phyloP scores from a whole-genome alignment of 306 rosid species.

The Neltuma alba region DNA sequence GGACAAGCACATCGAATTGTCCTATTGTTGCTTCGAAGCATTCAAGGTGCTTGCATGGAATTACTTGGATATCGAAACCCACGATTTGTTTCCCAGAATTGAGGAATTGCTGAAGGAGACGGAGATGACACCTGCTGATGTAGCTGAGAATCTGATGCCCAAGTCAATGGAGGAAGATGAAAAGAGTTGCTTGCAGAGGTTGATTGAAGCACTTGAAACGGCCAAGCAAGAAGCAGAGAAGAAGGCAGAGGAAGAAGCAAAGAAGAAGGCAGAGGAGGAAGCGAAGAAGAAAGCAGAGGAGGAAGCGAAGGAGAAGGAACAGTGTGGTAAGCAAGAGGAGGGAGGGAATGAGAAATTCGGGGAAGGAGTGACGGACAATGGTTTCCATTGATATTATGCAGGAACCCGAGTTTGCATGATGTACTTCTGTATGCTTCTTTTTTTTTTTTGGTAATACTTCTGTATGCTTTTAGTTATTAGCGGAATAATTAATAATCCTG shows the following conservation, averaged over 20 bases:
- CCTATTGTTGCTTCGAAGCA: not conserved
- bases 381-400: not conserved
- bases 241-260: conserved; percentile 4
- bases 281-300: not conserved
- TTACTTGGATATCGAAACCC: not conserved
- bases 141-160: conserved; percentile 11
- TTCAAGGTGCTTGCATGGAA: not conserved
- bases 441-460: no score
- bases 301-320: not conserved
- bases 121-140: conserved; percentile 2
- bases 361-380: conserved; percentile 15
- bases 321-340: conserved; percentile 29
- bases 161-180: conserved; percentile 17
- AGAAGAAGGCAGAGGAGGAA: not conserved
- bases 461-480: not conserved
- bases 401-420: not conserved
- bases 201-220: not conserved
- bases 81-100: not conserved
- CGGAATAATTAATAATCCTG: not conserved
- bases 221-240: conserved; percentile 13
- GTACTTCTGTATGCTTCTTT: no score
- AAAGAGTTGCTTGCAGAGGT: conserved; percentile 17
- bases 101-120: not conserved
- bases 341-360: not conserved
- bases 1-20: not conserved